A percentile compares a stretch with the other conserved stretches of the same genome.
These are phyloP conservation scores for Diplodia mutila DNA, from an alignment of 2,329 filamentous ascomycete species.

Conservation along the genomic window DNA sequence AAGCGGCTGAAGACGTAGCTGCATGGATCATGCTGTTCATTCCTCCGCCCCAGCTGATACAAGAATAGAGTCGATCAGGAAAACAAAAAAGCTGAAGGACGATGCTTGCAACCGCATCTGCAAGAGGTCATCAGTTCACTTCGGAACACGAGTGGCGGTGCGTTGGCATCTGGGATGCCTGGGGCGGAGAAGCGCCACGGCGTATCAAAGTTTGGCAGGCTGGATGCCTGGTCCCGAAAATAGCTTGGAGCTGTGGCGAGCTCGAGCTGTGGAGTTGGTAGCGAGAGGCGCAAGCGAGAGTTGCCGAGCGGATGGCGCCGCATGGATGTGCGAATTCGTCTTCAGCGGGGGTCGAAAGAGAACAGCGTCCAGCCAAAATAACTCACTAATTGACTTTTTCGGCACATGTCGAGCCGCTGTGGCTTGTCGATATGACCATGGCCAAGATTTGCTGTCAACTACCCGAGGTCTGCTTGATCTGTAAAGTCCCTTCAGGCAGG, in stretches of 20 bases:
- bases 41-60: not conserved
- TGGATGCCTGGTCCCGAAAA: not conserved
- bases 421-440: not conserved
- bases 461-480: not conserved
- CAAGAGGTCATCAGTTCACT: not conserved
- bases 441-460: not conserved
- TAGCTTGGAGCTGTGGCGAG: not conserved
- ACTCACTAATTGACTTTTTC: not conserved
- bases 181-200: not conserved
- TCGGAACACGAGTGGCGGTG: not conserved
- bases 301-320: conserved; percentile 1
- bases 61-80: not conserved
- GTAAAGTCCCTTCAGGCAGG: not conserved
- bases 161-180: not conserved
- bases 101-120: not conserved
- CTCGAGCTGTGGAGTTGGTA: not conserved
- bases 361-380: not conserved
- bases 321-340: not conserved
- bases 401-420: not conserved
- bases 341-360: not conserved
- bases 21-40: not conserved
- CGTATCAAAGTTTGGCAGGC: not conserved
- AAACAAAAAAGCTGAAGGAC: not conserved
- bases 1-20: not conserved
- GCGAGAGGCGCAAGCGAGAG: not conserved